A percentile compares a stretch with the other conserved stretches of the same genome.
phyloP scores from a whole-genome alignment of 306 rosid genomes.

The Macrotyloma uniflorum region DNA sequence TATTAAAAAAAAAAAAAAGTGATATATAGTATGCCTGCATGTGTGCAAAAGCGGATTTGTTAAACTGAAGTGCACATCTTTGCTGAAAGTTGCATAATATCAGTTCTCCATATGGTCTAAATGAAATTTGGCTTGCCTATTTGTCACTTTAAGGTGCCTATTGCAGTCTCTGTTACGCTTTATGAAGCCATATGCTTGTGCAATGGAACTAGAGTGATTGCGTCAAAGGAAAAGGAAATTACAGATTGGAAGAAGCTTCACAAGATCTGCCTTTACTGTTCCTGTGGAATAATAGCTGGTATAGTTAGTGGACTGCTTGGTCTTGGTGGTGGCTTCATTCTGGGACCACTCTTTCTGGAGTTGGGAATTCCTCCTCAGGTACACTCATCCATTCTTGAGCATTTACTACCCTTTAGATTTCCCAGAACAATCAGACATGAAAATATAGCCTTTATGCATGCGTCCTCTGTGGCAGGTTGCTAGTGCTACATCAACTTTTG shows the following conservation, averaged over 20 bases:
- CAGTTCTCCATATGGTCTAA: conserved; percentile 22
- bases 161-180: conserved; percentile 67
- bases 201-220: conserved; percentile 74
- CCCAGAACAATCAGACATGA: not conserved
- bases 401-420: conserved; percentile 7
- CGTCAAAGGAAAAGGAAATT: conserved; percentile 78
- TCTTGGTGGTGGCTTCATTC: conserved; percentile 79
- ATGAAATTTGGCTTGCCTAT: conserved; percentile 18
- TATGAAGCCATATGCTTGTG: conserved; percentile 68
- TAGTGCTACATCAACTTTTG: conserved; percentile 84
- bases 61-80: not conserved
- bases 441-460: not conserved
- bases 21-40: not conserved
- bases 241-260: conserved; percentile 79
- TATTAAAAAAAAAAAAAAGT: not conserved
- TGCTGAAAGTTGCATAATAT: not conserved
- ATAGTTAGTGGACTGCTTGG: conserved; percentile 84
- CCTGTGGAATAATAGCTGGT: conserved; percentile 80
- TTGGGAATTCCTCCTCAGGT: conserved; percentile 93
- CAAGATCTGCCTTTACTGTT: conserved; percentile 63
- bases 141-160: conserved; percentile 61
- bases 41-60: not conserved
- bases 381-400: not conserved
- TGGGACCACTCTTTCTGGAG: conserved; percentile 86
- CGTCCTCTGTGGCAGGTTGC: conserved; percentile 58